phyloP scores from a whole-genome alignment of 2,329 filamentous ascomycete species.

The Talaromyces amestolkiae region DNA sequence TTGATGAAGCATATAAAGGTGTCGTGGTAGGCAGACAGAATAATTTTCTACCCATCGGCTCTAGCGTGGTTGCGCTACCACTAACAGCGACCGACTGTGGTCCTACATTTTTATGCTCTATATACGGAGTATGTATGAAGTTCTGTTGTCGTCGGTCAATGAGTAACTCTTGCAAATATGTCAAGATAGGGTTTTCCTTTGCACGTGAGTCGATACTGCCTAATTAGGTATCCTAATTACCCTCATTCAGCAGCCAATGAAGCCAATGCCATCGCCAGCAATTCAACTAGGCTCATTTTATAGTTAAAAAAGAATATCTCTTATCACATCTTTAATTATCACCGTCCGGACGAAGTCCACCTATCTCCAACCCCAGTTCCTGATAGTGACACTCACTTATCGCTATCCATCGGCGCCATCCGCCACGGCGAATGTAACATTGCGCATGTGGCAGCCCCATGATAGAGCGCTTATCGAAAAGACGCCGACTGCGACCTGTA shows the following conservation, averaged over 20 bases:
- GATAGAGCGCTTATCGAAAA: neutral
- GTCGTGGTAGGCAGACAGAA: neutral
- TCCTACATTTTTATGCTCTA: neutral
- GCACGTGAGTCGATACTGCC: neutral
- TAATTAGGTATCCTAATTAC: neutral
- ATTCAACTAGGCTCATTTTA: neutral
- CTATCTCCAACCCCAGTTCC: neutral
- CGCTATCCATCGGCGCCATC: neutral
- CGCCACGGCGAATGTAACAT: neutral
- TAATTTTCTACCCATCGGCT: neutral
- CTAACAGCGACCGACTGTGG: neutral
- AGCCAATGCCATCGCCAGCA: neutral
- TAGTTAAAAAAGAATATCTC: no score
- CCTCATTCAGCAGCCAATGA: neutral
- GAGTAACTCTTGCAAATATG: neutral
- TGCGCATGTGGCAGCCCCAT: slow-evolving; percentile 4
- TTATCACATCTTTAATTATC: neutral
- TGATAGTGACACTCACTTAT: neutral
- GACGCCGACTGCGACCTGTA: neutral
- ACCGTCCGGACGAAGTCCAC: neutral
- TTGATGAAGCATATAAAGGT: neutral
- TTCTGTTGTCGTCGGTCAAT: neutral
- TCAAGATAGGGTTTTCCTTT: neutral
- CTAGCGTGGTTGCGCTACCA: neutral
- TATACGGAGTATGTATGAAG: no score